These are phyloP conservation scores for Stachybotrys elegans DNA, from an alignment of 2,329 filamentous ascomycete species.

Conservation along the genomic window DNA sequence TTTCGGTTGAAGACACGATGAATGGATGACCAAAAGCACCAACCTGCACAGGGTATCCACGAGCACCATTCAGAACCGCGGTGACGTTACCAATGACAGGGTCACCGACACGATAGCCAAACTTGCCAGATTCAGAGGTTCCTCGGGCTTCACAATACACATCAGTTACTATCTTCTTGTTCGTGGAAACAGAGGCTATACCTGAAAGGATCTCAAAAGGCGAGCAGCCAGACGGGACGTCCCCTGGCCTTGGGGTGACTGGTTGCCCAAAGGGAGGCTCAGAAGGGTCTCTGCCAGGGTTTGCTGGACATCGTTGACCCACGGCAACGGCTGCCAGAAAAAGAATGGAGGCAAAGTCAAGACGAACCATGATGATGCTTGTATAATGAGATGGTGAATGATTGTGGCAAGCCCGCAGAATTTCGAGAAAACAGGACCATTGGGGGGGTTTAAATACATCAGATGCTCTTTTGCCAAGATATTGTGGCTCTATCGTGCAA, in stretches of 20 bases:
- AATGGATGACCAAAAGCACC: neutral
- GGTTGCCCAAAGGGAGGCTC: neutral
- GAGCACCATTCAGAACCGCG: slow-evolving; percentile 4
- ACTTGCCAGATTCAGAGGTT: slow-evolving; percentile 9
- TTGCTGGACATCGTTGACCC: neutral
- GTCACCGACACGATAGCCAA: slow-evolving; percentile 10
- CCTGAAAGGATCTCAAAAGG: slow-evolving; percentile 9
- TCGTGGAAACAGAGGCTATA: neutral
- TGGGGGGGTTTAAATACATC: too few species aligned
- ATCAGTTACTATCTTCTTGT: neutral
- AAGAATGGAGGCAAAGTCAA: neutral
- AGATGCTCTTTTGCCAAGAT: too few species aligned
- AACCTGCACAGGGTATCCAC: slow-evolving; percentile 12
- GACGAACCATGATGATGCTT: neutral
- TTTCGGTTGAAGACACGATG: neutral
- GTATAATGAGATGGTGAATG: too few species aligned
- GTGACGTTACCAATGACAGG: slow-evolving; percentile 10
- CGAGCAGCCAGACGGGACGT: slow-evolving; percentile 9
- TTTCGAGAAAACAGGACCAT: too few species aligned
- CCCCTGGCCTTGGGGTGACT: neutral
- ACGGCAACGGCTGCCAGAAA: neutral
- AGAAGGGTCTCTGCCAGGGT: neutral
- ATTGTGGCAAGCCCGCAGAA: too few species aligned
- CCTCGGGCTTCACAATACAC: slow-evolving; percentile 3
- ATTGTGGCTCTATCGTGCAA: too few species aligned